A percentile compares a stretch with the other conserved stretches of the same genome.
Conservation (phyloP, 768 basidiomycete genomes). For the Austroboletus festivus region DNA sequence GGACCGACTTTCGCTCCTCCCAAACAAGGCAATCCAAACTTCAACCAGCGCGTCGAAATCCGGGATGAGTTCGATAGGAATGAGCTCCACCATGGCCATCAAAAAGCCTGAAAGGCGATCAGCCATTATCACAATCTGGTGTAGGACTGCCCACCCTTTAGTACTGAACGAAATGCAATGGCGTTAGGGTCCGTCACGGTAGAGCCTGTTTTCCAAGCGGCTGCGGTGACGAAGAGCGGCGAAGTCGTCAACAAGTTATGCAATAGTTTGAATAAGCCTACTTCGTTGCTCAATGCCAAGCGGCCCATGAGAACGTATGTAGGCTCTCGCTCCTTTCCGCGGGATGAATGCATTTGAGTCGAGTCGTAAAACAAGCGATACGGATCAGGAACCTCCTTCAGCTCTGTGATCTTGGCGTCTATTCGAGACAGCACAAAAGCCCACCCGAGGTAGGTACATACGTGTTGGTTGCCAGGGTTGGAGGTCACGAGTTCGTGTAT, state of each 20-base stretch:
- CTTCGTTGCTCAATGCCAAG: conserved; percentile 54
- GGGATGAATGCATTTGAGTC: conserved; percentile 41
- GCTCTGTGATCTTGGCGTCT: conserved; percentile 40
- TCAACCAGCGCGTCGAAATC: conserved; percentile 70
- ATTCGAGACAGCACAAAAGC: conserved; percentile 73
- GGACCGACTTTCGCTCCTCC: conserved; percentile 61
- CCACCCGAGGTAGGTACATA: conserved; percentile 79
- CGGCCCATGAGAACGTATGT: conserved; percentile 55
- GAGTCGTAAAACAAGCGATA: conserved; percentile 57
- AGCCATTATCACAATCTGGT: neutral
- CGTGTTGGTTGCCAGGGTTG: conserved; percentile 59
- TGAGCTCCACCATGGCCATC: conserved; percentile 68
- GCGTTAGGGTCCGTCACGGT: conserved; percentile 73
- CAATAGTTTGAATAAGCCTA: conserved; percentile 58
- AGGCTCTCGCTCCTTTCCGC: conserved; percentile 56
- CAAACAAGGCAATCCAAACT: conserved; percentile 78
- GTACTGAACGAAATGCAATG: conserved; percentile 72
- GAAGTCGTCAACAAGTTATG: conserved; percentile 60
- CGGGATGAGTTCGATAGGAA: conserved; percentile 73
- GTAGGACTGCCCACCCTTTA: conserved; percentile 61
- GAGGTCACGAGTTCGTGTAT: conserved; percentile 67
- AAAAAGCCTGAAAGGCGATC: conserved; percentile 55
- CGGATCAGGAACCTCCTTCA: conserved; percentile 50
- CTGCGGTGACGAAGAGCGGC: conserved; percentile 71
- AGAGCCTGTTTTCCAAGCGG: conserved; percentile 67